Base-by-base conservation (phyloP, 202 grass and related monocot species). In the Schoenoplectus triqueter region DNA sequence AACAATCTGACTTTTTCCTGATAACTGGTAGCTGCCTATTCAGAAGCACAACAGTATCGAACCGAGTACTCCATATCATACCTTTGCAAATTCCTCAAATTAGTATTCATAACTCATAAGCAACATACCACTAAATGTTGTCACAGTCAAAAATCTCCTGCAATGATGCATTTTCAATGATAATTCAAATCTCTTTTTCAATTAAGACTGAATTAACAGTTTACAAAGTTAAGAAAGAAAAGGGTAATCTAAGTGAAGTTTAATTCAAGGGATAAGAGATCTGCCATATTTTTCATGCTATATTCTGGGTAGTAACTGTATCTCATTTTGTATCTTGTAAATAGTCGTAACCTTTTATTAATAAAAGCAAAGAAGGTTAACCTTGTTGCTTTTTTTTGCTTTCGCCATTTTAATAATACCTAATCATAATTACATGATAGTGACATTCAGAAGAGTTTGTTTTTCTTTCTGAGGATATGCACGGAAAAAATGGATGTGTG, bases 381-480 rank as follows among this genome's bases (percentile, higher is more conserved):
- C 5, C 39, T 68, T 68, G 66, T 42, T 68, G 39, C 6, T 15
- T 15, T 10, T 44, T 4, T 44, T 68, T 67, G 10, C 5, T 46
- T 46, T 69, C 39, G 41, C 41, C 5, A 6, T 47, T 71, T n/a
- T 5, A 71, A 71, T 8, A 47, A 47, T 71, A 48, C 68, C 14
- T n/a, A 46, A 46, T 6, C 68, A 71, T 69, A 47, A 71, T 71
- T 6, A 18, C 41, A n/a, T 71, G 68, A 46, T 2, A 69, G 41
- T 69, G 66, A 69, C 45, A 42, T 46, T 6, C 66, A 42, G 40
- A 31, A 69, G 41, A 46, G 66, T 69, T 45, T 69, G 41, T 69
- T 44, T 69, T 15, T n/a, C 14, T 9, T 69, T 69, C 66, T 45
- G 7, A 69, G 10, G 10, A 69, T 44, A 69, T 69, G 0, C 41